These are phyloP conservation scores for Mycocalia duriaeana DNA, from an alignment of 1,284 basidiomycete species.

Conservation along the genomic window DNA sequence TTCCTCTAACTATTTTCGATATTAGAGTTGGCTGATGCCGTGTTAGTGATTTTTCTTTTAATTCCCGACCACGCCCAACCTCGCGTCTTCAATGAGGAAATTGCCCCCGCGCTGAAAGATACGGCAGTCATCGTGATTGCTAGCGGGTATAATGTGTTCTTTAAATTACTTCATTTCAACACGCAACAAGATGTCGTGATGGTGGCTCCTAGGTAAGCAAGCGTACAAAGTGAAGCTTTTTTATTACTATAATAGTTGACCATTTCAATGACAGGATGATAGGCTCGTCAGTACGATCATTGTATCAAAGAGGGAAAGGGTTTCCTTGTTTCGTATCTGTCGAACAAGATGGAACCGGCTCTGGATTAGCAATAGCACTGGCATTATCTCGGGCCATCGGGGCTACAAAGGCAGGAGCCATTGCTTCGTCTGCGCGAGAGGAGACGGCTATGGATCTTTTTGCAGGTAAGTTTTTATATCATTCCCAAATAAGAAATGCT, in stretches of 20 bases:
- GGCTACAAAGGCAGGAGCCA: conserved; percentile 62
- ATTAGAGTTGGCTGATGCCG: no score
- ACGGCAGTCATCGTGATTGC: conserved; percentile 51
- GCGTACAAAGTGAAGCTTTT: no score
- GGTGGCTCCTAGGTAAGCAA: conserved; percentile 57
- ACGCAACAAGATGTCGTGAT: conserved; percentile 58
- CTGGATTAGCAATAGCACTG: conserved; percentile 41
- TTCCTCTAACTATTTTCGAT: no score
- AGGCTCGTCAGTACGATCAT: conserved; percentile 57
- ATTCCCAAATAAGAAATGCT: not conserved
- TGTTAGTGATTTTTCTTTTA: conserved; percentile 52
- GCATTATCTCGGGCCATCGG: conserved; percentile 56
- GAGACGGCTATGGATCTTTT: conserved; percentile 65
- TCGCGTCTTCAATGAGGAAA: conserved; percentile 50
- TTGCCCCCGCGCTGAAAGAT: conserved; percentile 48
- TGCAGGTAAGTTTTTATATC: conserved; percentile 28
- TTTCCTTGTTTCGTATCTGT: conserved; percentile 65
- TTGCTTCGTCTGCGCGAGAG: conserved; percentile 58
- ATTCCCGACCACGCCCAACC: conserved; percentile 64
- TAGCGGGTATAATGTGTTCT: conserved; percentile 64
- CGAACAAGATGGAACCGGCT: conserved; percentile 56
- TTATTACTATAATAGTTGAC: not conserved
- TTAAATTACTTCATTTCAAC: conserved; percentile 51
- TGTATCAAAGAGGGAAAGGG: conserved; percentile 56
- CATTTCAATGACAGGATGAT: conserved; percentile 44